Conservation (phyloP, 768 basidiomycete species). For the Suillus ampliporus region DNA sequence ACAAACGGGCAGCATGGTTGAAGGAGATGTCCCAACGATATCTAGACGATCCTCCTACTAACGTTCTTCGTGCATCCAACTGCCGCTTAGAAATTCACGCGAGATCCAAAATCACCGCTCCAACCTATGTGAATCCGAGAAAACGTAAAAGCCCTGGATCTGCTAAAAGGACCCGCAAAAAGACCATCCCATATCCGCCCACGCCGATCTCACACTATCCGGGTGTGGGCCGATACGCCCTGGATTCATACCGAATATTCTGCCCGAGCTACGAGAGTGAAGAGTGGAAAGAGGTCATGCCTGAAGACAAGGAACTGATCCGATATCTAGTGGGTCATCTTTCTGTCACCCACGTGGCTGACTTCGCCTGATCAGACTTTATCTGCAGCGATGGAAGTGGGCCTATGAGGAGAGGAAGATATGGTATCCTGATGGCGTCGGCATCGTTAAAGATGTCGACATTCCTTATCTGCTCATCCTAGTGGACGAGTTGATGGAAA, state of each 20-base stretch:
- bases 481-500: conserved; percentile 43
- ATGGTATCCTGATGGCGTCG: conserved; percentile 52
- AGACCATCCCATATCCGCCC: conserved; percentile 42
- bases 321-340: conserved; percentile 60
- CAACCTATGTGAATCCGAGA: conserved; percentile 4
- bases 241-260: conserved; percentile 80
- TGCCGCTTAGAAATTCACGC: not conserved
- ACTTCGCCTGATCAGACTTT: not conserved
- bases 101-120: not conserved
- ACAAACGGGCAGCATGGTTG: conserved; percentile 60
- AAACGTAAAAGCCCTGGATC: not conserved
- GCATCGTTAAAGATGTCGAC: conserved; percentile 45
- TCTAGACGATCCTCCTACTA: conserved; percentile 46
- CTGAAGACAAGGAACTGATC: conserved; percentile 71
- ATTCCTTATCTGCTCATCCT: conserved; percentile 45
- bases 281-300: conserved; percentile 68
- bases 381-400: conserved; percentile 75
- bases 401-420: conserved; percentile 56
- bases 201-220: conserved; percentile 64
- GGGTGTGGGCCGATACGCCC: conserved; percentile 71
- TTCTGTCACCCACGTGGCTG: not conserved
- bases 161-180: not conserved
- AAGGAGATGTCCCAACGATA: conserved; percentile 59
- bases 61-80: conserved; percentile 40
- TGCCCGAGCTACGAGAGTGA: conserved; percentile 39